A percentile compares a stretch with the other conserved stretches of the same genome.
phyloP scores from a whole-genome alignment of 257 asterid species.

The Nicotiana noctiflora region DNA sequence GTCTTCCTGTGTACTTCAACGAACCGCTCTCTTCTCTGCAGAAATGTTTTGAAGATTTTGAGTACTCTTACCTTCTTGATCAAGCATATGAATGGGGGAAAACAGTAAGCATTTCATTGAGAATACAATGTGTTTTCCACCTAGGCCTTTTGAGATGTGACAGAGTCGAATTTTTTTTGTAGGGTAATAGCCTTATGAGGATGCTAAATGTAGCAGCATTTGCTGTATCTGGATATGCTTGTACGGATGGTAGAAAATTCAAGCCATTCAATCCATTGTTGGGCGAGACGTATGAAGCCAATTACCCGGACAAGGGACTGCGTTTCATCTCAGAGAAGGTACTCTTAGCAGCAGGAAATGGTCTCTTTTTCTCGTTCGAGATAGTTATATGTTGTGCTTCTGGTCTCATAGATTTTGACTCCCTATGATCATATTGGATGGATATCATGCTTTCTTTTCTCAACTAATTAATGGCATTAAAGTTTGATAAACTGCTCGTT shows the following conservation, averaged over 20 bases:
- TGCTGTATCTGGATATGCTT: slow-evolving; percentile 28
- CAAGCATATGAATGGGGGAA: slow-evolving; percentile 24
- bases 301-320: slow-evolving; percentile 22
- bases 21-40: slow-evolving; percentile 22
- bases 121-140: neutral
- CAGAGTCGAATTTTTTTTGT: neutral
- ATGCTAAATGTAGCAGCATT: slow-evolving; percentile 24
- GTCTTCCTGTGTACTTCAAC: slow-evolving; percentile 22
- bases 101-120: slow-evolving; percentile 8
- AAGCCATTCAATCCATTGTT: slow-evolving; percentile 28
- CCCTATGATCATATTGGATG: neutral
- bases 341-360: neutral
- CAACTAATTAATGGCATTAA: neutral
- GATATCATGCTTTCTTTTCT: neutral
- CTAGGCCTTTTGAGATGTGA: neutral
- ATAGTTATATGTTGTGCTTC: neutral
- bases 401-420: neutral
- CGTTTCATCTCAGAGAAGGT: slow-evolving; percentile 26
- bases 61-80: slow-evolving; percentile 20
- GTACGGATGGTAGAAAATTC: slow-evolving; percentile 21
- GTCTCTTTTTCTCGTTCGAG: neutral
- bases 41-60: slow-evolving; percentile 18
- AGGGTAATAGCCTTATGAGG: slow-evolving; percentile 25
- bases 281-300: slow-evolving; percentile 26
- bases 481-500: neutral